phyloP scores from a whole-genome alignment of 75 land plant species.

The Sequoiadendron giganteum region DNA sequence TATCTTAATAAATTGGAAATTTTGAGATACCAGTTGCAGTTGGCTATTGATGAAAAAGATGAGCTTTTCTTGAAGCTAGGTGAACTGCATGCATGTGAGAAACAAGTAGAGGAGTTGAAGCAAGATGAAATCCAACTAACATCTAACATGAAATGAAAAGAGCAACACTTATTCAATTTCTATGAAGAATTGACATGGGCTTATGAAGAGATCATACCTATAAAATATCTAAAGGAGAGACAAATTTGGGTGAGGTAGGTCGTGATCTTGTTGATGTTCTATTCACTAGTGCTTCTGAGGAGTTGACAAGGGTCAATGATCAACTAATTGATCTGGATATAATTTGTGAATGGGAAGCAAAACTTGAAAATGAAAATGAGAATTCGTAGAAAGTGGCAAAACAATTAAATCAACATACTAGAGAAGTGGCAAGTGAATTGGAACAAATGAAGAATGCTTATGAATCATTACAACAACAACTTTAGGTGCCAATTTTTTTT shows the following conservation, averaged over 20 bases:
- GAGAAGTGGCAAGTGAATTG: not conserved
- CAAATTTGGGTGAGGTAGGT: conserved; percentile 13
- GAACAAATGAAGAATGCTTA: not conserved
- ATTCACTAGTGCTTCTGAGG: not conserved
- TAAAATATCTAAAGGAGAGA: conserved; percentile 24
- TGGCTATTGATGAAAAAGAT: conserved; percentile 31
- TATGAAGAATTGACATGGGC: conserved; percentile 24
- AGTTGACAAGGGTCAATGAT: not conserved
- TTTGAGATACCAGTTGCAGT: conserved; percentile 35
- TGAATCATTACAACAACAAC: not conserved
- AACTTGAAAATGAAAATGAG: not conserved
- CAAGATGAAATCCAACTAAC: conserved; percentile 9
- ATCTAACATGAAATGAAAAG: conserved; percentile 28
- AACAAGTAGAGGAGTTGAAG: conserved; percentile 16
- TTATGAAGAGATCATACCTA: conserved; percentile 12
- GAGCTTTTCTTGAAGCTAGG: conserved; percentile 24
- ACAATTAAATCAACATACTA: not conserved
- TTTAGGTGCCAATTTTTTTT: too few relatives aligned
- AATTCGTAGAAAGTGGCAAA: not conserved
- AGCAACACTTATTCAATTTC: conserved; percentile 11
- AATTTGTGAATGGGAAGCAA: not conserved
- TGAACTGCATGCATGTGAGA: conserved; percentile 30
- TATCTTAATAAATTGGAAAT: conserved; percentile 22
- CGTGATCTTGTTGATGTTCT: not conserved
- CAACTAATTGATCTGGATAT: not conserved